Base-by-base conservation (phyloP, 202 grass and related monocot species). In the Sporobolus alterniflorus region DNA sequence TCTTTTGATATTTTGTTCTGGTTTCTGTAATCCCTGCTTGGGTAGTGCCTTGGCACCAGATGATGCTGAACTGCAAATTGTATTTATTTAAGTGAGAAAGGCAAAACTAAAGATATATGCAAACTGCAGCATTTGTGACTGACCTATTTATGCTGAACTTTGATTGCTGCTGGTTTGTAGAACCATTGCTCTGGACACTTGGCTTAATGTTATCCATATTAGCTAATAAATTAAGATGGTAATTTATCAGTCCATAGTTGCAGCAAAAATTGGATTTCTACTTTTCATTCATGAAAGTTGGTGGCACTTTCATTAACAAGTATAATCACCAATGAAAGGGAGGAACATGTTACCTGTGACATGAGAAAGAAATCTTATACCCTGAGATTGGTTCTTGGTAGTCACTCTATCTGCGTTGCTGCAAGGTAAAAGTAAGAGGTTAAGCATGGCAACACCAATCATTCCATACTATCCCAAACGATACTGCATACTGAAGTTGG, bases 331-430 rank as follows among this genome's bases (percentile, higher is more conserved):
- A 32, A 34, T 36, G 17, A 31, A 70, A 67, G 16, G 43, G 26
- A 22, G 15, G 18, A 44, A n/a, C 81, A 41, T 42, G 36, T 65
- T 89, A 75, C 92, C 89, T 79, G 96, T 90, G 69, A 98, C 91
- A 69, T 95, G 93, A 22, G 96, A 91, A 74, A 98, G 96, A 78
- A 98, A 95, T 79, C 93, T 92, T 89, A 95, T 92, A 61, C 96
- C 93, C 82, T 98, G 96, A 46, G 96, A 98, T 25, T 94, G 85
- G 82, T 67, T 88, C 80, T 79, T 94, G 77, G 64, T 92, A 24
- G 96, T 98, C 33, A 95, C 87, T 68, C 84, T 92, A 90, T 96
- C 92, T 57, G 96, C 93, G 82, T 92, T 85, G 62, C 96, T 98
- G 96, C n/a, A 77, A 52, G 77, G 52, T 21, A 69, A 85, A n/a